Conservation (phyloP, 805 yeast species). For the Sporopachydermia lactativora region DNA sequence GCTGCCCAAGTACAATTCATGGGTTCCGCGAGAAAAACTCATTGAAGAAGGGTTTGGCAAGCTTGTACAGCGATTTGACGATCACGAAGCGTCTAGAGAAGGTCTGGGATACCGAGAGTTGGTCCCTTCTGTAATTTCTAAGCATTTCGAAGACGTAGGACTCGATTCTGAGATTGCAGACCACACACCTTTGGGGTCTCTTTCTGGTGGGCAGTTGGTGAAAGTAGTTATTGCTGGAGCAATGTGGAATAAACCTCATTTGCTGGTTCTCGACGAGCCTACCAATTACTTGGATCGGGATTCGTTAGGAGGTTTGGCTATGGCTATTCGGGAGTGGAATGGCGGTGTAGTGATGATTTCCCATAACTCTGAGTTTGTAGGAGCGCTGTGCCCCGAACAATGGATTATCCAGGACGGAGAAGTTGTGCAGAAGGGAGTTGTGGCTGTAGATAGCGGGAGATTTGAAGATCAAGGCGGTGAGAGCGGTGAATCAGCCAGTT, state of each 20-base stretch:
- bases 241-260: conserved; percentile 98
- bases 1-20: conserved; percentile 86
- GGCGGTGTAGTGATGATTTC: conserved; percentile 99
- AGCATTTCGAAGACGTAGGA: conserved; percentile 96
- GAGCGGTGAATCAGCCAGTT: conserved; percentile 32
- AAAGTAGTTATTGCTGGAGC: conserved; percentile 99
- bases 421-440: conserved; percentile 71
- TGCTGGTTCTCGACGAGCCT: conserved; percentile 94
- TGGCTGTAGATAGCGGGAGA: conserved; percentile 58
- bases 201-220: conserved; percentile 96
- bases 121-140: conserved; percentile 80
- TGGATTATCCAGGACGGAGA: conserved; percentile 94
- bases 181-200: conserved; percentile 92
- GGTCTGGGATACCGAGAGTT: conserved; percentile 97
- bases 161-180: conserved; percentile 97
- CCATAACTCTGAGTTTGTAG: conserved; percentile 92
- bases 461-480: conserved; percentile 68
- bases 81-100: conserved; percentile 98
- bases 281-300: conserved; percentile 97
- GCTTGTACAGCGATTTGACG: conserved; percentile 92
- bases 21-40: conserved; percentile 78
- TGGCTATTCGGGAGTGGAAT: conserved; percentile 94
- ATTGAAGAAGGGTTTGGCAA: conserved; percentile 78
- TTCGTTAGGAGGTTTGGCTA: conserved; percentile 92
- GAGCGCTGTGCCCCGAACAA: conserved; percentile 96